These are phyloP conservation scores for Colletotrichum orchidophilum DNA, from an alignment of 2,329 filamentous ascomycete genomes.

Conservation along the genomic window DNA sequence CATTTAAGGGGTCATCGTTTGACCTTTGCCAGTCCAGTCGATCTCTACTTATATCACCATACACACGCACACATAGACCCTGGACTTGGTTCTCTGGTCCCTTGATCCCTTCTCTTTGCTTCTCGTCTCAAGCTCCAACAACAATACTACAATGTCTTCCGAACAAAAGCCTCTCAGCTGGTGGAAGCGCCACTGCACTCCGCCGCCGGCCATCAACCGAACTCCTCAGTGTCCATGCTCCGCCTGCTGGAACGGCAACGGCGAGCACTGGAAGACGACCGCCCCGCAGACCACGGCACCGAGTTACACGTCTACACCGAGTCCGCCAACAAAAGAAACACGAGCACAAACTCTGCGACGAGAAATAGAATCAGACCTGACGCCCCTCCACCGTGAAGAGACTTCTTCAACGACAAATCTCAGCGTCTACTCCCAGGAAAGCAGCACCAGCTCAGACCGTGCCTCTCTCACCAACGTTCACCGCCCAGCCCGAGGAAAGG, in stretches of 20 bases:
- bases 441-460: slow-evolving; percentile 14
- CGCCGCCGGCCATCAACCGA: slow-evolving; percentile 48
- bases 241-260: slow-evolving; percentile 40
- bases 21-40: slow-evolving; percentile 22
- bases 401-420: slow-evolving; percentile 18
- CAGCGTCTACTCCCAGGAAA: slow-evolving; percentile 22
- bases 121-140: not conserved
- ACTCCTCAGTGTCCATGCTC: slow-evolving; percentile 48
- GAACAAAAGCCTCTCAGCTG: slow-evolving; percentile 42
- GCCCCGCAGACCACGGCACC: not conserved
- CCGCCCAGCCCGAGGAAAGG: slow-evolving; percentile 20
- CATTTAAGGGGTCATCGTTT: not conserved
- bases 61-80: not conserved
- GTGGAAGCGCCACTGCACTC: slow-evolving; percentile 52
- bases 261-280: slow-evolving; percentile 32
- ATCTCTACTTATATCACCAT: slow-evolving; percentile 12
- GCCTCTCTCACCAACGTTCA: slow-evolving; percentile 19
- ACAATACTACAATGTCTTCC: slow-evolving; percentile 20
- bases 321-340: not conserved
- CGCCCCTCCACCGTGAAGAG: slow-evolving; percentile 23
- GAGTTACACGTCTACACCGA: not conserved
- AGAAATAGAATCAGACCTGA: slow-evolving; percentile 25
- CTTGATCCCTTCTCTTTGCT: slow-evolving; percentile 10
- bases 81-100: slow-evolving; percentile 7
- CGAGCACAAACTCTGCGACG: slow-evolving; percentile 9